phyloP scores from a whole-genome alignment of 139 green algal genomes.

The Gonium pectorale region DNA sequence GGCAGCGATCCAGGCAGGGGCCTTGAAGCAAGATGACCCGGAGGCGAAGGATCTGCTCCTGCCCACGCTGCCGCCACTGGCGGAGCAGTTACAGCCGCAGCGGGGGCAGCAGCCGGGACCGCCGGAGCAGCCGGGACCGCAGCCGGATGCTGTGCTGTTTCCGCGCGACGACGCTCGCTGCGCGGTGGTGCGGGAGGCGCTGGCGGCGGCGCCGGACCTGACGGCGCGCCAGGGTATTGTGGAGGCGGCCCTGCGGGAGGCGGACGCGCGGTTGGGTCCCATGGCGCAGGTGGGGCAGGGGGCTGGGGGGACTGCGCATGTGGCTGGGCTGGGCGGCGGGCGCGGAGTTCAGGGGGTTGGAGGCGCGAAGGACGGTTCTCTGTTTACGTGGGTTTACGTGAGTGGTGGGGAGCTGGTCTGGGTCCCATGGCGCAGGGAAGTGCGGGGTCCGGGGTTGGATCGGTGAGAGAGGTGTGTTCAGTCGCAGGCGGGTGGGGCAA shows the following conservation, averaged over 20 bases:
- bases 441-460: too few species aligned
- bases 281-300: not conserved
- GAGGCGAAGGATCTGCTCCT: not conserved
- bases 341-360: not conserved
- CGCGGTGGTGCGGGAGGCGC: not conserved
- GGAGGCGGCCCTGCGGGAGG: not conserved
- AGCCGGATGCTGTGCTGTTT: not conserved
- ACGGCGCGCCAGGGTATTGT: not conserved
- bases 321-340: not conserved
- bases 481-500: too few species aligned
- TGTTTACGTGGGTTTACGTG: not conserved
- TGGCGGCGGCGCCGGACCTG: constrained; percentile 6
- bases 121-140: not conserved
- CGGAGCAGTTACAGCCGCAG: not conserved
- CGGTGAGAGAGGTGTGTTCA: too few species aligned
- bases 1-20: not conserved
- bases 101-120: not conserved
- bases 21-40: not conserved
- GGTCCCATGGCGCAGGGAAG: not conserved
- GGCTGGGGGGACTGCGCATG: not conserved
- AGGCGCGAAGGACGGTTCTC: not conserved
- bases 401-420: not conserved
- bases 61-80: too few species aligned
- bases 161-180: not conserved
- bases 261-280: not conserved